A percentile compares a stretch with the other conserved stretches of the same genome.
phyloP scores from a whole-genome alignment of 805 yeast species.

The Komagataella populi region DNA sequence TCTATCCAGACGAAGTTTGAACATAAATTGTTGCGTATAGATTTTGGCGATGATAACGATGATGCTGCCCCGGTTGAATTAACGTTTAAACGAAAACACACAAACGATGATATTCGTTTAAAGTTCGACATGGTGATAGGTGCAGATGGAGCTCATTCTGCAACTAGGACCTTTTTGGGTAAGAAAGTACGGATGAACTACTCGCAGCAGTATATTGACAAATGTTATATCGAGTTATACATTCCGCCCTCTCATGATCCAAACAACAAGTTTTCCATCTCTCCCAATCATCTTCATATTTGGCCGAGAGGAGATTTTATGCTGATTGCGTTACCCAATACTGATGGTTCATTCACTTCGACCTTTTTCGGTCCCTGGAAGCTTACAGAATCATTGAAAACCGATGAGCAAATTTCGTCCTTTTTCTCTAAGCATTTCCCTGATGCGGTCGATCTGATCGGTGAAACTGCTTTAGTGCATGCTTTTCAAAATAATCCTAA shows the following conservation, averaged over 20 bases:
- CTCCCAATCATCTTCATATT: constrained; percentile 73
- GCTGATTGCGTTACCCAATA: constrained; percentile 83
- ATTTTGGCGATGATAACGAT: constrained; percentile 6
- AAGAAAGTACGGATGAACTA: constrained; percentile 54
- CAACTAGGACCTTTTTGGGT: constrained; percentile 56
- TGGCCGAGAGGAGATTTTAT: constrained; percentile 85
- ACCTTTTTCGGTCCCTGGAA: constrained; percentile 80
- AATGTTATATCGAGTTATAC: constrained; percentile 68
- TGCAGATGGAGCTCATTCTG: constrained; percentile 77
- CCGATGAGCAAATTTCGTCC: constrained; percentile 23
- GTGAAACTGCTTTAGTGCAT: constrained; percentile 27
- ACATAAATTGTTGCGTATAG: constrained; percentile 35
- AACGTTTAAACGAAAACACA: constrained; percentile 1
- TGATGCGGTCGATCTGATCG: constrained; percentile 63
- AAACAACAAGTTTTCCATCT: constrained; percentile 30
- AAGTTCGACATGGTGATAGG: constrained; percentile 58
- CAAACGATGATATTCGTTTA: constrained; percentile 3
- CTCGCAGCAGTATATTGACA: constrained; percentile 67
- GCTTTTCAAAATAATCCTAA: constrained; percentile 51
- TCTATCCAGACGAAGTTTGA: constrained; percentile 34
- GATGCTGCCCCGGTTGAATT: background rate
- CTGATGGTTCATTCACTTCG: constrained; percentile 77
- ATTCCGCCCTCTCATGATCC: constrained; percentile 42
- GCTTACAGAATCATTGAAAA: constrained; percentile 37
- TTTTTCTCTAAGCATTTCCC: constrained; percentile 56